Evolutionary conservation across 2,329 filamentous ascomycete species (phyloP), one percentile per base, ranked within the genome.

Genomic region (Fonsecaea erecta): DNA sequence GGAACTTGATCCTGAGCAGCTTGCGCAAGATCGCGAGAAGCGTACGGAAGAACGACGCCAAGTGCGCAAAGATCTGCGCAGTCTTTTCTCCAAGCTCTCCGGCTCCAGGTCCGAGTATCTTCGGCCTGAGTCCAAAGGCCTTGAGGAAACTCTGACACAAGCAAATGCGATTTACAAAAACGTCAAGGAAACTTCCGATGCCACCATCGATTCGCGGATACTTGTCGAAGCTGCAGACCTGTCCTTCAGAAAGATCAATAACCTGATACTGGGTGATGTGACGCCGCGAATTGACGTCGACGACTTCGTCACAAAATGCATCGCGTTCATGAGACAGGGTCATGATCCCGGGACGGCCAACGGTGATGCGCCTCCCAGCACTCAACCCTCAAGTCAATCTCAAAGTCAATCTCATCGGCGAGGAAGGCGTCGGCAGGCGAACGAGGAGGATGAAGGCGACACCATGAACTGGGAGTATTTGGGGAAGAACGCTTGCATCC

Each of bases 1-100:
- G 69, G 96, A 93, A n/a, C n/a, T n/a, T 76, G 90, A 97, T 73
- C 93, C 93, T 0, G 88, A 96, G 66, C 94, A 97, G n/a, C n/a
- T n/a, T n/a, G n/a, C n/a, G n/a, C n/a, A n/a, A n/a, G n/a, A n/a
- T n/a, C n/a, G n/a, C n/a, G n/a, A n/a, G 75, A 84, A 92, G 63
- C 82, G 90, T 12, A n/a, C n/a, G n/a, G 86, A 90, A 51, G 86
- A 93, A 76, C 87, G 92, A 46, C 85, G 93, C 26, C 79, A 82
- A 60, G 80, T 96, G 35, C 90, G 93, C 65, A 86, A 86, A 63
- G 84, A 83, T 9, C 83, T 93, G 64, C 86, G 93, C 68, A 86
- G 88, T 51, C 81, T 96, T n/a, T 81, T 83, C 28, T 79, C 83
- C 56, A 81, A 86, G 51, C 77, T 90, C 79, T 75, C 90, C 68